A percentile compares a stretch with the other conserved stretches of the same genome.
phyloP scores from a whole-genome alignment of 2,329 filamentous ascomycete species.

The Fusarium guadeloupense region DNA sequence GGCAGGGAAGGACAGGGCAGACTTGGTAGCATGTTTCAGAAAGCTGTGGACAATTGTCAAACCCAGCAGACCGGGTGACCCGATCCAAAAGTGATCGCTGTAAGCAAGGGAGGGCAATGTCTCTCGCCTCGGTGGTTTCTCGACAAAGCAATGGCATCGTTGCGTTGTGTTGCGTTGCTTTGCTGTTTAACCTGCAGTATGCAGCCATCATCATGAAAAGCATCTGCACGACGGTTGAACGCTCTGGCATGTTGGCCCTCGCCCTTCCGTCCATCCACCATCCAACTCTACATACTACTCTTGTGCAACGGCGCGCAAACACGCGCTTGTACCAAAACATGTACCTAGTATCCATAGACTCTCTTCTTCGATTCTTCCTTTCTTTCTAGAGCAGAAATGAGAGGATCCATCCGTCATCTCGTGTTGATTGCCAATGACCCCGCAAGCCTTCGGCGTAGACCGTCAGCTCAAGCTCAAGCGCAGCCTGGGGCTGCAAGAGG shows the following conservation, averaged over 20 bases:
- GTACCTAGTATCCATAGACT: no score
- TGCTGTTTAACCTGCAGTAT: conserved; percentile 1
- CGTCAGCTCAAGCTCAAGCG: conserved; percentile 28
- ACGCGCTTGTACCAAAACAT: not conserved
- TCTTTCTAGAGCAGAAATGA: conserved; percentile 35
- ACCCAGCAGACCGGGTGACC: conserved; percentile 33
- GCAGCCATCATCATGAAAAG: conserved; percentile 4
- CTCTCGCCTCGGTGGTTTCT: no score
- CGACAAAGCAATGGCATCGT: not conserved
- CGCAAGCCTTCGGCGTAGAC: conserved; percentile 41
- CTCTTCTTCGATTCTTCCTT: not conserved
- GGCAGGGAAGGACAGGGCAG: conserved; percentile 4
- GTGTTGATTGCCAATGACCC: conserved; percentile 43
- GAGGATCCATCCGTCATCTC: conserved; percentile 45
- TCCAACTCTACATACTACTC: not conserved
- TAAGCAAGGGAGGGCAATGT: conserved; percentile 28
- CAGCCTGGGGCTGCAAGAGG: conserved; percentile 29
- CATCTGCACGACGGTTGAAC: conserved; percentile 31
- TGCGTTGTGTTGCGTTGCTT: not conserved
- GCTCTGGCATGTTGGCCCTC: conserved; percentile 6
- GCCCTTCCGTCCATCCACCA: conserved; percentile 1
- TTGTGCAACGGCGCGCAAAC: conserved; percentile 7
- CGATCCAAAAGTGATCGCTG: conserved; percentile 31
- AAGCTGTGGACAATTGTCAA: conserved; percentile 17
- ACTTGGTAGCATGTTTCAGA: conserved; percentile 30